A percentile compares a stretch with the other conserved stretches of the same genome.
Conservation (phyloP, 345 rosid genomes). For the Populus ilicifolia region DNA sequence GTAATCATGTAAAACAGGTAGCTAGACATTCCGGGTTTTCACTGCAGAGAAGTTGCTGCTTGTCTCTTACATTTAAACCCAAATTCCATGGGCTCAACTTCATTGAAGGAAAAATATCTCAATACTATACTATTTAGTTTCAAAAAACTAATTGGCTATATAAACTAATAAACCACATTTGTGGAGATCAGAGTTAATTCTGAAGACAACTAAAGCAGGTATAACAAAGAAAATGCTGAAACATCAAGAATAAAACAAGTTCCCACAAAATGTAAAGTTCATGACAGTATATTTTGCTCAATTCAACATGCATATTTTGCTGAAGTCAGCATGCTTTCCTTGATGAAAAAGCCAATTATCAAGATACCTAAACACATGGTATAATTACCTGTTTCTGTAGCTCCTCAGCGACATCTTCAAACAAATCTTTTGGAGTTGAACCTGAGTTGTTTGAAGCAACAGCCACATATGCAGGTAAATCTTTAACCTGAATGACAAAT, state of each 20-base stretch:
- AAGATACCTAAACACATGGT: background rate
- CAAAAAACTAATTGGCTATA: background rate
- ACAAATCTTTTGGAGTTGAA: slow-evolving; percentile 85
- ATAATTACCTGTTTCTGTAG: slow-evolving; percentile 61
- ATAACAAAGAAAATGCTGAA: background rate
- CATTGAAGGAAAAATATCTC: background rate
- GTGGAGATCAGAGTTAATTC: background rate
- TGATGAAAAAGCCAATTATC: background rate
- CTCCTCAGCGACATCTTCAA: slow-evolving; percentile 84
- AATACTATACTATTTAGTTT: background rate
- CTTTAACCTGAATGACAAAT: slow-evolving; percentile 58
- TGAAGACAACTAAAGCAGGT: background rate
- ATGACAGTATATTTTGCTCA: background rate
- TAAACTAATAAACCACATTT: background rate
- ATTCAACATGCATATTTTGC: background rate
- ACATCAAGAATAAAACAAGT: background rate
- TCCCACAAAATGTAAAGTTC: background rate
- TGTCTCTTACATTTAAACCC: background rate
- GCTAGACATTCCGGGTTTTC: background rate
- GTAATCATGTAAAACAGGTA: background rate
- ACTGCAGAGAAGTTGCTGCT: background rate
- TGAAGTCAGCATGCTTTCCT: background rate
- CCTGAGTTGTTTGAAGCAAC: slow-evolving; percentile 79
- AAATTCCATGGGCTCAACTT: background rate
- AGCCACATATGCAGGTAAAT: slow-evolving; percentile 61